Evolutionary conservation across 768 basidiomycete genomes (phyloP).

Genomic region (Sarcodon aspratus): DNA sequence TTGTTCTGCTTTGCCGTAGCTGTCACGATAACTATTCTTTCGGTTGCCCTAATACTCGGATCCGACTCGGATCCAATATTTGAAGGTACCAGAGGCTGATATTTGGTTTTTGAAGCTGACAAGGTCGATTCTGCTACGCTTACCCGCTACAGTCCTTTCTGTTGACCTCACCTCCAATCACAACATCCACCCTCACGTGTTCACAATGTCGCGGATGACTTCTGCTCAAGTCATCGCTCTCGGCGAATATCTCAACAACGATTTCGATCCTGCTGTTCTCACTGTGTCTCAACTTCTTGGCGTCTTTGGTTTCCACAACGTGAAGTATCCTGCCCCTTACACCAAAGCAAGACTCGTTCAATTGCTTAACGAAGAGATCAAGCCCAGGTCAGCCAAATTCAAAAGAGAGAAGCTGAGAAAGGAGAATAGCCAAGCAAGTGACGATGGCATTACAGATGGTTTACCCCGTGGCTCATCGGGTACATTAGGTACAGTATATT

Average conservation of each 20-base stretch:
- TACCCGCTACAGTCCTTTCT: too few relatives aligned
- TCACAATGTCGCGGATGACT: constrained; percentile 66
- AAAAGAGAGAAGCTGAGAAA: constrained; percentile 54
- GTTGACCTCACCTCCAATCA: constrained; percentile 1
- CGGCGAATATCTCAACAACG: constrained; percentile 71
- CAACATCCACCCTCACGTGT: constrained; percentile 8
- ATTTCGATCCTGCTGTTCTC: constrained; percentile 63
- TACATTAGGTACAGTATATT: too few relatives aligned
- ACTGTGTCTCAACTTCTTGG: constrained; percentile 79
- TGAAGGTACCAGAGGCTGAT: too few relatives aligned
- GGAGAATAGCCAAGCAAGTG: constrained; percentile 63
- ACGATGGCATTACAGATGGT: constrained; percentile 76
- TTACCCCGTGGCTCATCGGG: constrained; percentile 15
- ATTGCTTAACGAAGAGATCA: constrained; percentile 71
- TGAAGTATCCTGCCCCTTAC: constrained; percentile 63
- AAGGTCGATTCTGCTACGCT: too few relatives aligned
- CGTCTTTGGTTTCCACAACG: constrained; percentile 64
- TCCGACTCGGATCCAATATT: too few relatives aligned
- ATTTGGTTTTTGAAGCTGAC: too few relatives aligned
- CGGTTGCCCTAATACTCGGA: too few relatives aligned
- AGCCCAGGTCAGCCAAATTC: constrained; percentile 40
- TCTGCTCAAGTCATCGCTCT: constrained; percentile 61
- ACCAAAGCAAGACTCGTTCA: constrained; percentile 70
- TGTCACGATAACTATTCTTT: too few relatives aligned
- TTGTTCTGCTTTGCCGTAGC: too few relatives aligned